phyloP scores from a whole-genome alignment of 2,329 filamentous ascomycete species.

The Ophiocordyceps camponoti-saundersi region DNA sequence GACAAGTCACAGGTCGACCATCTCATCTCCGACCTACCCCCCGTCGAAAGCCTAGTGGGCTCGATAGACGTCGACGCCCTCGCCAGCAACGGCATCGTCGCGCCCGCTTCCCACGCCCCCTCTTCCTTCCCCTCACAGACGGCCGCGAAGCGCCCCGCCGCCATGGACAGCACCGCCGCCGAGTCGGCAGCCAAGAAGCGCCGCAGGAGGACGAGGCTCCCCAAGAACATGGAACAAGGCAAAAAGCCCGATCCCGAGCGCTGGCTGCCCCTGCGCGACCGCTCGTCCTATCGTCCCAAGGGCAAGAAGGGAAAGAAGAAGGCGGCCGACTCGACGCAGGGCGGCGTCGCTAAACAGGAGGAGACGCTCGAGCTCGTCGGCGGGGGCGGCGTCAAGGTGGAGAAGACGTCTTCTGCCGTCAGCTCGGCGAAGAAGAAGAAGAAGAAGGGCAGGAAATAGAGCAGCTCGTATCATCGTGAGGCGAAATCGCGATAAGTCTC shows the following conservation, averaged over 20 bases:
- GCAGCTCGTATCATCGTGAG: not conserved
- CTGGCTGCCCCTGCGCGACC: slow-evolving; percentile 81
- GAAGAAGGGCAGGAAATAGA: slow-evolving; percentile 35
- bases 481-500: no score
- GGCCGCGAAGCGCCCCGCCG: slow-evolving; percentile 30
- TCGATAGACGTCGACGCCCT: slow-evolving; percentile 45
- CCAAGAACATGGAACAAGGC: slow-evolving; percentile 57
- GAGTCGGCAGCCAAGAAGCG: slow-evolving; percentile 32
- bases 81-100: slow-evolving; percentile 44
- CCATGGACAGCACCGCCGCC: slow-evolving; percentile 15
- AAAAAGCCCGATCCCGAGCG: slow-evolving; percentile 79
- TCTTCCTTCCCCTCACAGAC: slow-evolving; percentile 20
- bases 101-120: slow-evolving; percentile 18
- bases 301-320: slow-evolving; percentile 85
- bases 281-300: slow-evolving; percentile 77
- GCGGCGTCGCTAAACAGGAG: slow-evolving; percentile 62
- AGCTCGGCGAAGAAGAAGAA: slow-evolving; percentile 31
- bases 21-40: slow-evolving; percentile 39
- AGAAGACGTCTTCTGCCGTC: slow-evolving; percentile 31
- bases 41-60: slow-evolving; percentile 42
- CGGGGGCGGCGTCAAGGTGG: slow-evolving; percentile 47
- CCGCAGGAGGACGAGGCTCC: slow-evolving; percentile 42
- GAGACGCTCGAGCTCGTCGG: slow-evolving; percentile 47
- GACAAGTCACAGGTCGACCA: slow-evolving; percentile 38
- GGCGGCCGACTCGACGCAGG: slow-evolving; percentile 64